Evolutionary conservation across 2,329 filamentous ascomycete genomes (phyloP), one percentile per base, ranked within the genome.

Genomic region (Elsinoe perseae): DNA sequence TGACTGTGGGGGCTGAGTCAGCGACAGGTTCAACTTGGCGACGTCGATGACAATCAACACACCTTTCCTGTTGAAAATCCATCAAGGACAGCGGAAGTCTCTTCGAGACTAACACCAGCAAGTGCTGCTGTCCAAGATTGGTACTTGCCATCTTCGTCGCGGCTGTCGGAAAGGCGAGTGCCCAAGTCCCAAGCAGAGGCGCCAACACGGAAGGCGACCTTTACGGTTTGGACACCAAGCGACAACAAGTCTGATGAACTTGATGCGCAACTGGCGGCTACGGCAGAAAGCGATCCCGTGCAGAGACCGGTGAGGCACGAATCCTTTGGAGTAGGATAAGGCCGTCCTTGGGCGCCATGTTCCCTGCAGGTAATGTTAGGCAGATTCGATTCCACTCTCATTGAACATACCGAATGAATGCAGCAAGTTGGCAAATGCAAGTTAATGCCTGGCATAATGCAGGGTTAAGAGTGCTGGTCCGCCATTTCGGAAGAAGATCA

Each of bases 171-270:
- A 14, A 57, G 28, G 30, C 48, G 36, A 9, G 20, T 32, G 28
- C 56, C 50, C 21, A 54, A 18, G 27, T 54, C 48, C 48, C 52
- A 42, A 3, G 52, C 38, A 16, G 20, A 69, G 59, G 2, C 76
- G 2, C 76, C 76, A 2, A 79, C 64, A 0, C 76, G 68, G 57
- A 80, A 78, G 1, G 78, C 73, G 1, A 71, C 50, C 2, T 62
- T 36, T 2, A 74, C 74, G 9, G 68, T 65, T 28, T 76, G 56
- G n/a, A 61, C 46, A 23, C 56, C 63, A 3, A 60, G 32, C 21
- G 58, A 54, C 18, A 64, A 44, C 16, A 64, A 46, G 18, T 59
- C 57, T 7, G 52, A 56, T 2, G 60, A 27, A 42, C 55, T 61
- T 18, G 38, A 55, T 50, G 58, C 55, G 34, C 54, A 58, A 54